Evolutionary conservation across 192 early-diverging fungal genomes (phyloP).

Genomic region (Chytriomyces sp.): DNA sequence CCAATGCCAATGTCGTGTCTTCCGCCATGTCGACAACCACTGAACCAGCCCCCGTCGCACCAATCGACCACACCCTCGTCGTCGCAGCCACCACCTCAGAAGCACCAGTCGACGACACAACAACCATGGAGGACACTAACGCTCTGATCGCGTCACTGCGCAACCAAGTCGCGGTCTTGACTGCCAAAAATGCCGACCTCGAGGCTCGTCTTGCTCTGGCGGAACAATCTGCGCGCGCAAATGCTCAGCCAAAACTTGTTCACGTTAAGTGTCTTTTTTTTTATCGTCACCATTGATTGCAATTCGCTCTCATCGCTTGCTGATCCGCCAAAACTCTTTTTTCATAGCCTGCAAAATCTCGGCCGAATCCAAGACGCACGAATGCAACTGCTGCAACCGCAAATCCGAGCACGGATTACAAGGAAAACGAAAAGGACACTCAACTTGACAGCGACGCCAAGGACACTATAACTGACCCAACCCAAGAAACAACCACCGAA

Average conservation of each 20-base stretch:
- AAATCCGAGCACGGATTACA: not conserved
- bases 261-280: conserved; percentile 12
- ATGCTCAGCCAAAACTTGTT: conserved; percentile 8
- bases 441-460: not conserved
- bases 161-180: conserved; percentile 17
- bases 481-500: not conserved
- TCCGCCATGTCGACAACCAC: too few relatives aligned
- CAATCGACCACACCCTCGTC: too few relatives aligned
- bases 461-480: not conserved
- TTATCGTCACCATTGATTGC: not conserved
- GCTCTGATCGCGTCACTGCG: conserved; percentile 22
- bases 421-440: not conserved
- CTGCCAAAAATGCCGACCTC: not conserved
- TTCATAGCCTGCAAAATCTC: not conserved
- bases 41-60: too few relatives aligned
- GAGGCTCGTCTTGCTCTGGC: conserved; percentile 9
- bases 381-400: not conserved
- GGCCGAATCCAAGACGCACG: not conserved
- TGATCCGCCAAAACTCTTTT: not conserved
- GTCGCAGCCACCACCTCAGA: too few relatives aligned
- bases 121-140: not conserved
- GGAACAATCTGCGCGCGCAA: not conserved
- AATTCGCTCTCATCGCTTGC: not conserved
- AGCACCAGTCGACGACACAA: too few relatives aligned
- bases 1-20: too few relatives aligned